Percentiles rank a stretch among this genome's conserved stretches.
phyloP scores from a whole-genome alignment of 371 early-diverging fungal species.

The Mucor saturninus region DNA sequence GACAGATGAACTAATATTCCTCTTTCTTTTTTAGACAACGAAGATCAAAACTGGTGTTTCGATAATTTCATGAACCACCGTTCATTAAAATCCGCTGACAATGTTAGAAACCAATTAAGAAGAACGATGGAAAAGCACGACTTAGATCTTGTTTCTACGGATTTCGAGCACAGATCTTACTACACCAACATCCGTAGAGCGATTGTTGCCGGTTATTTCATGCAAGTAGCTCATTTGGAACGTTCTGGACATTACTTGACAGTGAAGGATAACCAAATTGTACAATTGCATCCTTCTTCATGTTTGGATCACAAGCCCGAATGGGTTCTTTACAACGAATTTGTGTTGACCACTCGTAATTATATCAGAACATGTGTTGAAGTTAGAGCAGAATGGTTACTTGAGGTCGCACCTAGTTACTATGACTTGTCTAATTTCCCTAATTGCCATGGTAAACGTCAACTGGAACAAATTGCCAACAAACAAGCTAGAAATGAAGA shows the following conservation, averaged over 20 bases:
- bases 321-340: conserved; percentile 98
- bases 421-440: conserved; percentile 84
- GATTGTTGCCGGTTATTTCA: conserved; percentile 90
- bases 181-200: conserved; percentile 89
- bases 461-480: conserved; percentile 61
- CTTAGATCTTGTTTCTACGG: conserved; percentile 71
- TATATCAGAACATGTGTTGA: conserved; percentile 95
- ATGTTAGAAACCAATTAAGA: conserved; percentile 88
- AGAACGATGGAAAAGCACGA: conserved; percentile 83
- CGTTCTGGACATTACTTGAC: conserved; percentile 90
- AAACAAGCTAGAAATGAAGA: conserved; percentile 48
- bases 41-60: conserved; percentile 89
- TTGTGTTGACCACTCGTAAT: conserved; percentile 94
- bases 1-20: not conserved
- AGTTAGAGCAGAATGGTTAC: conserved; percentile 90
- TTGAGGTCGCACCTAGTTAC: conserved; percentile 88
- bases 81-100: conserved; percentile 89
- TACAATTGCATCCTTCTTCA: conserved; percentile 93
- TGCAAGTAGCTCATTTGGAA: conserved; percentile 96
- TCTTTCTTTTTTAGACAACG: conserved; percentile 35
- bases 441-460: conserved; percentile 88
- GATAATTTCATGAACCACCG: conserved; percentile 89
- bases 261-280: conserved; percentile 96
- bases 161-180: conserved; percentile 76
- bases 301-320: conserved; percentile 88